A percentile compares a stretch with the other conserved stretches of the same genome.
These are phyloP conservation scores for Xerocomellus dryophilus DNA, from an alignment of 768 basidiomycete genomes.

Conservation along the genomic window DNA sequence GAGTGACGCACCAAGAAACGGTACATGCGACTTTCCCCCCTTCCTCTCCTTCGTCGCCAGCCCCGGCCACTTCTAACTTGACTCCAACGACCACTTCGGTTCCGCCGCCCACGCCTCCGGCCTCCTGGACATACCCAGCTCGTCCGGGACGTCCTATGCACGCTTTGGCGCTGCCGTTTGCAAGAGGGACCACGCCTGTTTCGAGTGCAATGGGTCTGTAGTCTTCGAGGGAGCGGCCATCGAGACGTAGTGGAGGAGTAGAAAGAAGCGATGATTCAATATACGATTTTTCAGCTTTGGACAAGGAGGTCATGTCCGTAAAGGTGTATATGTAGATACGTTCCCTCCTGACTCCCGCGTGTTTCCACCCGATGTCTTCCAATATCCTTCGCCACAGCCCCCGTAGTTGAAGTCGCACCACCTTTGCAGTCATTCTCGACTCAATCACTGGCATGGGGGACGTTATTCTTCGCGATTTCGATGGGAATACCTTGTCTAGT, in stretches of 20 bases:
- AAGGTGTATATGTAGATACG: too few relatives aligned
- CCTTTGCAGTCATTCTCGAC: too few relatives aligned
- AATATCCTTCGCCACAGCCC: too few relatives aligned
- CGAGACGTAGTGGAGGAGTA: slow-evolving; percentile 62
- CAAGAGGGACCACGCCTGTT: slow-evolving; percentile 74
- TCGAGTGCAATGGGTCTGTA: slow-evolving; percentile 70
- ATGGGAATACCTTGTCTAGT: neutral
- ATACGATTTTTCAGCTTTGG: slow-evolving; percentile 79
- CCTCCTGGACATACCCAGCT: slow-evolving; percentile 72
- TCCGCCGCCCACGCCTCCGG: slow-evolving; percentile 68
- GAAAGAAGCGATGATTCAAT: slow-evolving; percentile 63
- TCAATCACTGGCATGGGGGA: too few relatives aligned
- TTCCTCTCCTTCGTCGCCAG: slow-evolving; percentile 43
- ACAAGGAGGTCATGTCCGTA: slow-evolving; percentile 44
- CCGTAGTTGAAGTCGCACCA: too few relatives aligned
- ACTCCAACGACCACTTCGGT: slow-evolving; percentile 79
- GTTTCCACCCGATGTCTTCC: too few relatives aligned
- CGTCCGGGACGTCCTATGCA: slow-evolving; percentile 65
- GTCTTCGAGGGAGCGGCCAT: slow-evolving; percentile 67
- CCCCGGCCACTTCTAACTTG: slow-evolving; percentile 71
- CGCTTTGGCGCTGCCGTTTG: slow-evolving; percentile 80
- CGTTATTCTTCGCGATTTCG: neutral
- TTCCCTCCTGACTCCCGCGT: too few relatives aligned
- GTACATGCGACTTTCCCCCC: slow-evolving; percentile 63
- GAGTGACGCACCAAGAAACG: slow-evolving; percentile 69